Conservation (phyloP, 2,329 filamentous ascomycete species). For the Scytalidium lignicola region DNA sequence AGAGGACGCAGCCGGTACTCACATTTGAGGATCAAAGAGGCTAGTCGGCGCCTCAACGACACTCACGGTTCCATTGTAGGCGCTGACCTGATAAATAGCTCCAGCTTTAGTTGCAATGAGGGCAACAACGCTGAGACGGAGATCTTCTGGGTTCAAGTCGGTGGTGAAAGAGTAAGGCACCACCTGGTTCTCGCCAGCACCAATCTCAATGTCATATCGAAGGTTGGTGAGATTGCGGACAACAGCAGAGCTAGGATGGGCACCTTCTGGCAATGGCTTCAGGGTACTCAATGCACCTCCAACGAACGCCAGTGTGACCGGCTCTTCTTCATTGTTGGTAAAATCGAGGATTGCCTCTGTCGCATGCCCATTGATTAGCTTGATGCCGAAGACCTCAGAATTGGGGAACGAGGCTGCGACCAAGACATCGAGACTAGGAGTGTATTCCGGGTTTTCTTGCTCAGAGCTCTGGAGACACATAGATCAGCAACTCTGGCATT, state of each 20-base stretch:
- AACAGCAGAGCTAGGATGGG: constrained; percentile 47
- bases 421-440: constrained; percentile 57
- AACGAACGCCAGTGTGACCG: constrained; percentile 71
- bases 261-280: constrained; percentile 45
- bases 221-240: constrained; percentile 81
- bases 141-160: constrained; percentile 89
- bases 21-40: constrained; percentile 96
- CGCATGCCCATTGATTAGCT: constrained; percentile 87
- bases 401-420: constrained; percentile 59
- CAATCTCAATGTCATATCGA: constrained; percentile 68
- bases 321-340: constrained; percentile 72
- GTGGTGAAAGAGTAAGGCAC: constrained; percentile 80
- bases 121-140: constrained; percentile 71
- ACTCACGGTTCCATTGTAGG: constrained; percentile 76
- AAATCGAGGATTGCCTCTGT: constrained; percentile 80
- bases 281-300: constrained; percentile 66
- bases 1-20: constrained; percentile 32
- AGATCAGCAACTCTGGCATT: constrained; percentile 8
- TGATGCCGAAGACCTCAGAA: constrained; percentile 79
- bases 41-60: constrained; percentile 88
- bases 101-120: constrained; percentile 65
- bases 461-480: constrained; percentile 2
- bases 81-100: constrained; percentile 68
- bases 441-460: constrained; percentile 20
- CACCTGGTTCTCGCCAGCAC: constrained; percentile 69